A percentile compares a stretch with the other conserved stretches of the same genome.
Evolutionary conservation across 805 yeast genomes (phyloP).

Genomic region (Yarrowia sp.): DNA sequence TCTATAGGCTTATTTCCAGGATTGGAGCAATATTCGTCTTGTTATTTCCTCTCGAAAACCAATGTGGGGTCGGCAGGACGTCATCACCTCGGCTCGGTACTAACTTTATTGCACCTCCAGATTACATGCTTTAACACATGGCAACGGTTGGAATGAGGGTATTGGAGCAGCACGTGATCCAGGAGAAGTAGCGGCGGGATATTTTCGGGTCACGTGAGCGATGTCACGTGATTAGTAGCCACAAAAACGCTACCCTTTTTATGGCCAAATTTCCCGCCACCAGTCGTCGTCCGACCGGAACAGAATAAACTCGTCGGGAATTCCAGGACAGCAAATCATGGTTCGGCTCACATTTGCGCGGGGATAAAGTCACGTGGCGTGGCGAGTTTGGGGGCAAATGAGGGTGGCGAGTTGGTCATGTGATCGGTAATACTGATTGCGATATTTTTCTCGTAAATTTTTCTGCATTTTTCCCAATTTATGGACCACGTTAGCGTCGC

Average conservation of each 20-base stretch:
- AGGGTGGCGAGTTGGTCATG: too few species aligned
- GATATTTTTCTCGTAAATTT: neutral
- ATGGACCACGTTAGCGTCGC: neutral
- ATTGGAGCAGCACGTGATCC: neutral
- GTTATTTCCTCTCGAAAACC: neutral
- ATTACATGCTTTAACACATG: conserved; percentile 33
- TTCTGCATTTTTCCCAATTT: neutral
- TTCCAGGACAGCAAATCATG: conserved; percentile 23
- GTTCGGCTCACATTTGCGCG: conserved; percentile 24
- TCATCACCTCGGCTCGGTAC: conserved; percentile 38
- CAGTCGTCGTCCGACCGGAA: too few species aligned
- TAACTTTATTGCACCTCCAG: conserved; percentile 17
- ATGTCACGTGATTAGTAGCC: neutral
- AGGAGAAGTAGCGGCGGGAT: too few species aligned
- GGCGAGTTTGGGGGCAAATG: neutral
- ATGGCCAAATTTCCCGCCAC: too few species aligned
- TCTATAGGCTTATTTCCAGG: neutral
- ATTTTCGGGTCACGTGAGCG: too few species aligned
- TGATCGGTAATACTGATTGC: too few species aligned
- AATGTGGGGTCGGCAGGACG: conserved; percentile 33
- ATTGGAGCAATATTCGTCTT: neutral
- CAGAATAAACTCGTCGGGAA: conserved; percentile 24
- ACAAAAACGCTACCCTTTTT: too few species aligned
- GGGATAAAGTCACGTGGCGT: conserved; percentile 28
- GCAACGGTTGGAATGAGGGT: conserved; percentile 5